Percentiles rank a stretch among this genome's conserved stretches.
Evolutionary conservation across 805 yeast genomes (phyloP).

Genomic region (Wickerhamiella azyma): DNA sequence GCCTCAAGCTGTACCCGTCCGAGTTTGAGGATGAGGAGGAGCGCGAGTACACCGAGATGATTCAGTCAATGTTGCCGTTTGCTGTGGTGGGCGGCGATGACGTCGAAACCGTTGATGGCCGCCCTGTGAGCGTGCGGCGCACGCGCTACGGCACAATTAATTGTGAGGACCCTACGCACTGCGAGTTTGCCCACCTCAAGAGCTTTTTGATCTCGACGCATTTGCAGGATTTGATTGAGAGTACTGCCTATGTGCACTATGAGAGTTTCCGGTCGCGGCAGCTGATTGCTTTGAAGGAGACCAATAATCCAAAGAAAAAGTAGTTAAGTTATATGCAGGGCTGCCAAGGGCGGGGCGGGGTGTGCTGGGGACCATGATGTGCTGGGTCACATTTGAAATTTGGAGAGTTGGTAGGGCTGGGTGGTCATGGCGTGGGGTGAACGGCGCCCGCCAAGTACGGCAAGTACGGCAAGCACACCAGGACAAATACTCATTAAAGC

Average conservation of each 20-base stretch:
- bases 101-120: slow-evolving; percentile 63
- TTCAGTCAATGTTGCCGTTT: slow-evolving; percentile 49
- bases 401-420: too few species aligned
- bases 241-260: slow-evolving; percentile 77
- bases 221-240: slow-evolving; percentile 87
- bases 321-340: not conserved
- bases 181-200: slow-evolving; percentile 88
- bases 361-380: too few species aligned
- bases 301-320: slow-evolving; percentile 24
- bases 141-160: slow-evolving; percentile 89
- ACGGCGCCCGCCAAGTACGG: too few species aligned
- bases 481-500: too few species aligned
- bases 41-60: slow-evolving; percentile 22
- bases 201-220: slow-evolving; percentile 92
- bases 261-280: slow-evolving; percentile 91
- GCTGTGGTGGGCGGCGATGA: slow-evolving; percentile 88
- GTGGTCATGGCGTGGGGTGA: too few species aligned
- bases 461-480: too few species aligned
- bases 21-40: slow-evolving; percentile 40
- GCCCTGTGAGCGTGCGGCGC: slow-evolving; percentile 74
- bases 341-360: not conserved
- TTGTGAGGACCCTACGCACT: slow-evolving; percentile 87
- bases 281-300: slow-evolving; percentile 84
- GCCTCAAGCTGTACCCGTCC: slow-evolving; percentile 66
- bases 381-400: too few species aligned